Evolutionary conservation across 352 stramenopile species (phyloP), one percentile per base, ranked within the genome.

Genomic region (Phytophthora agathidicida): DNA sequence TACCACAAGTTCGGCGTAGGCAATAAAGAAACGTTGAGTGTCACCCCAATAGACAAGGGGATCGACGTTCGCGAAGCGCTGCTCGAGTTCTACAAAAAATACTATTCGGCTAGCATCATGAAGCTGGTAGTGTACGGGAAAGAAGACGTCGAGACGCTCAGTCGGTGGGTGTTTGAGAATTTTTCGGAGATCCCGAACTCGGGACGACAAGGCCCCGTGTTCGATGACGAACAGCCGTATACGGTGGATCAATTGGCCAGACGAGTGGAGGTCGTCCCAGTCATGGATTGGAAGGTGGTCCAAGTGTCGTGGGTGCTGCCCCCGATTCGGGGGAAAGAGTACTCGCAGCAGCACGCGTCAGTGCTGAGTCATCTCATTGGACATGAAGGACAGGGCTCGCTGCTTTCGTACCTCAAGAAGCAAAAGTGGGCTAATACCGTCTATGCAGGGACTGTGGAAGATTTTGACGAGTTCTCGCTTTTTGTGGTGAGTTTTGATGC

Each of bases 311-410:
- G 81, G 81, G 68, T 74, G 19, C 46, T 84, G 32, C 70, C 76
- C 24, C 60, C 68, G 11, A 47, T 84, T 47, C 65, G 59, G 61
- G 39, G 32, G 30, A 72, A 46, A 46, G 51, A 37, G 9, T 81
- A 74, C 48, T 73, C 60, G 39, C 55, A 77, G 17, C 26, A 84
- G 65, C 63, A 86, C 77, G 43, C 82, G 4, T 77, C 68, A 16
- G 94, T 97, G 58, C 57, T 98, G 14, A 80, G 80, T 27, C 91
- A 97, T 66, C 66, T 98, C 2, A 70, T 98, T 27, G 96, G 96
- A 2, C 91, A 98, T 62, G 96, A 99, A 83, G 92, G 88, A 35
- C 64, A 76, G n/a, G 89, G 89, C 23, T 98, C 92, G n/a, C 73
- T 98, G 24, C 57, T 98, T 7, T 94, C 86, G 14, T 93, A 89